Evolutionary conservation across 2,329 filamentous ascomycete genomes (phyloP).

Genomic region (Botrytis elliptica): DNA sequence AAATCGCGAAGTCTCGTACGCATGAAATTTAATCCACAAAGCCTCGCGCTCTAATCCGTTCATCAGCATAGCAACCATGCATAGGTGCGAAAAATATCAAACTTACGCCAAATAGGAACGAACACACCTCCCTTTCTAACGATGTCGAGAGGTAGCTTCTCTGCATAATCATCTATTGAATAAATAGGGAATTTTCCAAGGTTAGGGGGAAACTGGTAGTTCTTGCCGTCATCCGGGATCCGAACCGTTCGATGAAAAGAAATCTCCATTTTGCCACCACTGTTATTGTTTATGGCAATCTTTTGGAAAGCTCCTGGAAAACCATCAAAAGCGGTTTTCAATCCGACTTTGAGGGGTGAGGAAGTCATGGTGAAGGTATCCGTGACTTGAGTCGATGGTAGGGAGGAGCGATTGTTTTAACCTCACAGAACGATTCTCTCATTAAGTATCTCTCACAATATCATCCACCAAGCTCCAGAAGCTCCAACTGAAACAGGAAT

Average conservation of each 20-base stretch:
- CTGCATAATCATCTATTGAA: conserved; percentile 39
- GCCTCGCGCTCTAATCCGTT: conserved; percentile 40
- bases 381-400: background rate
- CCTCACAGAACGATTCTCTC: background rate
- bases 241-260: conserved; percentile 45
- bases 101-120: conserved; percentile 45
- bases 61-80: background rate
- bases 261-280: conserved; percentile 31
- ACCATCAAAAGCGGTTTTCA: background rate
- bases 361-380: background rate
- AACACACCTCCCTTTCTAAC: conserved; percentile 46
- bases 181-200: conserved; percentile 45
- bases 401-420: background rate
- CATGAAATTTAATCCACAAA: conserved; percentile 44
- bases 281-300: conserved; percentile 8
- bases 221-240: conserved; percentile 43
- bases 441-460: background rate
- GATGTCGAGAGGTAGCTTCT: conserved; percentile 41
- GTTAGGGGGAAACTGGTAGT: conserved; percentile 40
- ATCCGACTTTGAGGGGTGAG: background rate
- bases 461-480: no score
- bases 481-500: background rate
- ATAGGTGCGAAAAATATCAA: background rate
- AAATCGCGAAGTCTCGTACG: conserved; percentile 30
- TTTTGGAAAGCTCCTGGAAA: background rate